phyloP scores from a whole-genome alignment of 2,329 filamentous ascomycete species.

The Metarhizium sp. region DNA sequence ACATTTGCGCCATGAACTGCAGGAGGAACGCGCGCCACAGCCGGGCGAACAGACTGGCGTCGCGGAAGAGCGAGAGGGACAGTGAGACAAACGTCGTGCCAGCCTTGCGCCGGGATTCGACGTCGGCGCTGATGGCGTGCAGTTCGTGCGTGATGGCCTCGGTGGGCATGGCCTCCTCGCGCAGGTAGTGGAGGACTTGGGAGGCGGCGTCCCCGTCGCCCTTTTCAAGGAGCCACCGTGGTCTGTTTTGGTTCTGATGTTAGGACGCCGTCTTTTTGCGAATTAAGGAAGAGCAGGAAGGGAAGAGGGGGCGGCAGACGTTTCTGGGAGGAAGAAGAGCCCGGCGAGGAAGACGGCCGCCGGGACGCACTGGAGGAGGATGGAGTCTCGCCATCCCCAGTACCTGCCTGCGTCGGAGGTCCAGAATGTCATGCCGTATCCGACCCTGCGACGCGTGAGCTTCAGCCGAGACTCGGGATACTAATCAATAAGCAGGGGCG shows the following conservation, averaged over 20 bases:
- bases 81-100: constrained; percentile 13
- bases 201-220: constrained; percentile 32
- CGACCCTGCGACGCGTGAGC: constrained; percentile 31
- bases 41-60: constrained; percentile 37
- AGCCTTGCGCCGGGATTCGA: constrained; percentile 23
- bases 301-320: constrained; percentile 25
- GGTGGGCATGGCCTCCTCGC: constrained; percentile 30
- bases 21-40: constrained; percentile 48
- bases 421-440: constrained; percentile 48
- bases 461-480: no score
- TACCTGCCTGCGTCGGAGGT: constrained; percentile 28
- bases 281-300: no score
- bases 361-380: constrained; percentile 42
- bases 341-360: constrained; percentile 38
- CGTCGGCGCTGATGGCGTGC: constrained; percentile 34
- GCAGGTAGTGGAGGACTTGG: constrained; percentile 36
- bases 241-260: constrained; percentile 17
- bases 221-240: constrained; percentile 49
- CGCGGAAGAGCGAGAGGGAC: constrained; percentile 35
- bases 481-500: constrained; percentile 1
- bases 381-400: constrained; percentile 43
- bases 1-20: constrained; percentile 53
- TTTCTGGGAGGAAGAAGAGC: constrained; percentile 44
- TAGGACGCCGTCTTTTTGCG: neutral
- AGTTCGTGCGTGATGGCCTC: constrained; percentile 33